phyloP scores from a whole-genome alignment of 2,329 filamentous ascomycete species.

The Fusarium circinatum region DNA sequence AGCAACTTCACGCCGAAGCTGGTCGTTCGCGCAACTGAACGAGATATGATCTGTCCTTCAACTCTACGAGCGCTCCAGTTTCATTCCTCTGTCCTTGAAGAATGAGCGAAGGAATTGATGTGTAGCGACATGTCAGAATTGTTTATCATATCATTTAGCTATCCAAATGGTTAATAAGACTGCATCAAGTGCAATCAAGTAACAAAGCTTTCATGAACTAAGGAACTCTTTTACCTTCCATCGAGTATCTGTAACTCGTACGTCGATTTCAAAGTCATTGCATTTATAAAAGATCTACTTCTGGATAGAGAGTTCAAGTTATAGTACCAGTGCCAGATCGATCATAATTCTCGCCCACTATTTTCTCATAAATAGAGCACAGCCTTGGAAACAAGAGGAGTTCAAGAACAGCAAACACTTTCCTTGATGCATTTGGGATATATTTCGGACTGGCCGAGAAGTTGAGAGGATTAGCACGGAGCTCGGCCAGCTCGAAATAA shows the following conservation, averaged over 20 bases:
- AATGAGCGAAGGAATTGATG: conserved; percentile 37
- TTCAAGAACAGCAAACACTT: not conserved
- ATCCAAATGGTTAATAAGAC: not conserved
- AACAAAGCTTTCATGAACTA: not conserved
- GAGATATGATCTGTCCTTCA: not conserved
- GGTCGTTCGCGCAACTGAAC: not conserved
- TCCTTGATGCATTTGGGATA: not conserved
- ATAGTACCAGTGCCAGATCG: not conserved
- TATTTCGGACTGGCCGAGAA: not conserved
- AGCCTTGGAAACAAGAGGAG: not conserved
- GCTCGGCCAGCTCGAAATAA: not conserved
- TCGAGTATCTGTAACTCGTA: not conserved
- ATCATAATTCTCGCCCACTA: not conserved
- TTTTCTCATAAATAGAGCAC: not conserved
- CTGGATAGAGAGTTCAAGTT: not conserved
- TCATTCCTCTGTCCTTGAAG: conserved; percentile 40
- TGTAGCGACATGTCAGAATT: too few species aligned
- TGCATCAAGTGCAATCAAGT: not conserved
- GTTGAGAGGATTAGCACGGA: not conserved
- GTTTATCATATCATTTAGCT: not conserved
- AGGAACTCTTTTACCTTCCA: too few species aligned
- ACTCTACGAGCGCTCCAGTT: not conserved
- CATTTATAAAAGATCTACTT: not conserved
- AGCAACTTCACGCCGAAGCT: not conserved
- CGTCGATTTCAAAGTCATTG: not conserved